A percentile compares a stretch with the other conserved stretches of the same genome.
Conservation (phyloP, 805 yeast species). For the Candida khao-thaluensis region DNA sequence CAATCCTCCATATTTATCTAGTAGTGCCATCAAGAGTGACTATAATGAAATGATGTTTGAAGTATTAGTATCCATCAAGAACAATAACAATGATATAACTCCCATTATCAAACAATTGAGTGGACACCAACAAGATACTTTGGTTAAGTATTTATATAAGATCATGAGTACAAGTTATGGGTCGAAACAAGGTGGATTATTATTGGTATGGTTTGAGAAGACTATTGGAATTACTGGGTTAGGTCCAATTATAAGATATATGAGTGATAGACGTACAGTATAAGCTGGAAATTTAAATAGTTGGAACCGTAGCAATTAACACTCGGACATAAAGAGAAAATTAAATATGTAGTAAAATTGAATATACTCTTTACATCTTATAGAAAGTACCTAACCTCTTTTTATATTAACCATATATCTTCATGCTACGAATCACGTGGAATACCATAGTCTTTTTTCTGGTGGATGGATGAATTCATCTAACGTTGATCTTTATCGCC, state of each 20-base stretch:
- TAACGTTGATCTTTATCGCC: too few species aligned
- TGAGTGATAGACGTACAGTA: conserved; percentile 82
- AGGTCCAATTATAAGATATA: conserved; percentile 83
- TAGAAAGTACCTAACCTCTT: too few species aligned
- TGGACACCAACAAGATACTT: conserved; percentile 66
- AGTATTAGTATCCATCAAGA: conserved; percentile 50
- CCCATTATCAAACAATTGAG: conserved; percentile 57
- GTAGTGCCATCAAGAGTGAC: conserved; percentile 49
- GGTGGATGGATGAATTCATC: too few species aligned
- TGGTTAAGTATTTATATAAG: conserved; percentile 81
- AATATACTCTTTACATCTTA: too few species aligned
- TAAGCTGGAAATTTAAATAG: conserved; percentile 21
- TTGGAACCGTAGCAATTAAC: not conserved
- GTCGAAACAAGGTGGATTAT: conserved; percentile 80
- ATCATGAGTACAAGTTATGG: conserved; percentile 79
- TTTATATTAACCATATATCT: too few species aligned
- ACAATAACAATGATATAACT: conserved; percentile 69
- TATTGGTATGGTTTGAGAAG: conserved; percentile 91
- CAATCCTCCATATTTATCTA: conserved; percentile 83
- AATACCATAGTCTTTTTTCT: too few species aligned
- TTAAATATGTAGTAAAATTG: too few species aligned
- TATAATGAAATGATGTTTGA: conserved; percentile 58
- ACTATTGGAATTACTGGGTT: conserved; percentile 80
- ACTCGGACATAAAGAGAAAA: too few species aligned
- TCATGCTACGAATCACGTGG: too few species aligned